phyloP scores from a whole-genome alignment of 1,284 basidiomycete species.

The Anthracocystis setariae region DNA sequence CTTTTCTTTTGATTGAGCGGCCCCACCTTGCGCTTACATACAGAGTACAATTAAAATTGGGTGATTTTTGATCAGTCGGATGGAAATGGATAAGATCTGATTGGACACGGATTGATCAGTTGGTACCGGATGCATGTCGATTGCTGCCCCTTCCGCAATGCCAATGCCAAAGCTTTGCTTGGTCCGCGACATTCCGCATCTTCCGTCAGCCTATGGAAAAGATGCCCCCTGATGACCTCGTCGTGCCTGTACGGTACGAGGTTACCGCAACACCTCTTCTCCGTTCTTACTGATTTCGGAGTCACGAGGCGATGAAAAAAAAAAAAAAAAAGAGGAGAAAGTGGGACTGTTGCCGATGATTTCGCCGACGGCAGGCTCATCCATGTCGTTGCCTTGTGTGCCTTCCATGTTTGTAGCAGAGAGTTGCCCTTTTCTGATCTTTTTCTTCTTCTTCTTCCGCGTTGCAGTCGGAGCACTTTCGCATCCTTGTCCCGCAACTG shows the following conservation, averaged over 20 bases:
- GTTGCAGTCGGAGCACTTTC: background rate
- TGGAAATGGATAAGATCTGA: conserved; percentile 46
- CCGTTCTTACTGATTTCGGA: too few species aligned
- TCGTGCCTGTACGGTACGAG: background rate
- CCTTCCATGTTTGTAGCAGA: too few species aligned
- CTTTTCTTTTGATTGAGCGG: conserved; percentile 7
- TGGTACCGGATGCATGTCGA: background rate
- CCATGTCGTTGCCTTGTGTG: too few species aligned
- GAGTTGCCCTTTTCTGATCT: too few species aligned
- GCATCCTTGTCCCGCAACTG: background rate
- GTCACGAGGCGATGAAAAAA: too few species aligned
- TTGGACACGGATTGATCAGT: conserved; percentile 14
- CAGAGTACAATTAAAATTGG: too few species aligned
- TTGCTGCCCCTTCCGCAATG: background rate
- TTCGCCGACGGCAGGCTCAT: background rate
- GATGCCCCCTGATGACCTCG: background rate
- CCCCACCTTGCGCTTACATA: conserved; percentile 8
- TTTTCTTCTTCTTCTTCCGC: too few species aligned
- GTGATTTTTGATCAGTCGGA: conserved; percentile 14
- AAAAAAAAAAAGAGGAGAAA: too few species aligned
- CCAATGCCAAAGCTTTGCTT: conserved; percentile 6
- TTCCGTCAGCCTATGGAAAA: conserved; percentile 20
- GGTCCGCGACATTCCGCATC: conserved; percentile 21
- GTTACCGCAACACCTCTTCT: too few species aligned
- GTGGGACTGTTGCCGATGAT: background rate